phyloP scores from a whole-genome alignment of 1,284 basidiomycete species.

The Grifola frondosa region DNA sequence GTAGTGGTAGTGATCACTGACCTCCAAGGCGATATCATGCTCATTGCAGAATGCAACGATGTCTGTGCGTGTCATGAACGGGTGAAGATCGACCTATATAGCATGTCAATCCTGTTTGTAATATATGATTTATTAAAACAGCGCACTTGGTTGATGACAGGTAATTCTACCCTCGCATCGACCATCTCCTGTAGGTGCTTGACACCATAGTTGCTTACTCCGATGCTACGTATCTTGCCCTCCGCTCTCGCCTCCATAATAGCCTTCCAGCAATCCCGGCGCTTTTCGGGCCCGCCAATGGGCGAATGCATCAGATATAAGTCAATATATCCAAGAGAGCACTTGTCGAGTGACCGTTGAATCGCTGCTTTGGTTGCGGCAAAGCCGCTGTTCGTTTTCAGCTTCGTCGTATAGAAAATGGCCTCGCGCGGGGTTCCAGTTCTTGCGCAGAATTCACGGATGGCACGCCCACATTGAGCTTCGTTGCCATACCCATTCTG shows the following conservation, averaged over 20 bases:
- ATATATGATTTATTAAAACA: neutral
- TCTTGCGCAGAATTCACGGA: conserved; percentile 53
- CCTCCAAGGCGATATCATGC: conserved; percentile 65
- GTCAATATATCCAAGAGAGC: conserved; percentile 61
- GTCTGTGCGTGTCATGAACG: conserved; percentile 68
- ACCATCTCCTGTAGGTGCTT: conserved; percentile 65
- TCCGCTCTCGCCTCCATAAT: conserved; percentile 57
- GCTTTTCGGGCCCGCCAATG: conserved; percentile 47
- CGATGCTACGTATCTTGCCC: conserved; percentile 62
- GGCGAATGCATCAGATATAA: conserved; percentile 73
- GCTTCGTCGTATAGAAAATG: conserved; percentile 71
- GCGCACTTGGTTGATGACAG: conserved; percentile 67
- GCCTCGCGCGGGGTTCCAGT: conserved; percentile 48
- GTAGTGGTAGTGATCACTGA: conserved; percentile 35
- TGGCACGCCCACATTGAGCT: conserved; percentile 56
- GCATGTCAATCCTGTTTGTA: too few species aligned
- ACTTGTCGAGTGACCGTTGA: conserved; percentile 50
- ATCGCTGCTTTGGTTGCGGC: conserved; percentile 49
- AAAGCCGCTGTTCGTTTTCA: conserved; percentile 59
- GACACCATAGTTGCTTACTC: conserved; percentile 71
- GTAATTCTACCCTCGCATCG: conserved; percentile 48
- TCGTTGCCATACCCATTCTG: conserved; percentile 75
- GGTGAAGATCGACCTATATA: conserved; percentile 63
- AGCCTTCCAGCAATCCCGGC: conserved; percentile 57
- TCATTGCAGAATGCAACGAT: conserved; percentile 62